Conservation (phyloP, 2,329 filamentous ascomycete species). For the Pseudogymnoascus sp. region DNA sequence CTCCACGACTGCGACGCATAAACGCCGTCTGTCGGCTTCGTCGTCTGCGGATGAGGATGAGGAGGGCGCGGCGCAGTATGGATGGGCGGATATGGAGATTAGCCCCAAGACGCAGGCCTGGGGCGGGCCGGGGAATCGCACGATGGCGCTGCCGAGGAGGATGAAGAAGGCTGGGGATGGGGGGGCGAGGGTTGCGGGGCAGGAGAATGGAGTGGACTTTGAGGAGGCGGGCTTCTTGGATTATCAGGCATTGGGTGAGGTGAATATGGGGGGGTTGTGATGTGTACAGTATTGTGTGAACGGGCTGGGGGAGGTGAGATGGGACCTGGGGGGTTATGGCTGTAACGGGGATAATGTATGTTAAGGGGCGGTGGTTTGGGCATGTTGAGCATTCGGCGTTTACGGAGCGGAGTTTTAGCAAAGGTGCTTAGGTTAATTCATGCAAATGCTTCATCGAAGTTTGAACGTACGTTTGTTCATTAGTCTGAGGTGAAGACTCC, state of each 20-base stretch:
- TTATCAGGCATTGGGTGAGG: slow-evolving; percentile 23
- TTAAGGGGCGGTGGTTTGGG: background rate
- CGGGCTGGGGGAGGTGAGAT: background rate
- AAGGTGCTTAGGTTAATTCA: background rate
- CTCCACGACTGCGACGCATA: background rate
- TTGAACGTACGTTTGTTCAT: too few species aligned
- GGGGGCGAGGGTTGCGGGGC: slow-evolving; percentile 24
- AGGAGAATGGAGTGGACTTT: slow-evolving; percentile 51
- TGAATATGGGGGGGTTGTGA: slow-evolving; percentile 25
- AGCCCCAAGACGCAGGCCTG: slow-evolving; percentile 19
- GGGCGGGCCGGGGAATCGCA: slow-evolving; percentile 30
- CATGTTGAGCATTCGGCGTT: background rate
- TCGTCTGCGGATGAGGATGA: slow-evolving; percentile 16
- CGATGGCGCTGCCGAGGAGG: slow-evolving; percentile 18
- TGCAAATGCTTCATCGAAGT: background rate
- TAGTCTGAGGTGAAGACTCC: too few species aligned
- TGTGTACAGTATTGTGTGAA: background rate
- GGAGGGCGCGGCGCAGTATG: background rate
- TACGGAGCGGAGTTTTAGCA: background rate
- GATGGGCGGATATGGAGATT: background rate
- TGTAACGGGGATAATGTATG: background rate
- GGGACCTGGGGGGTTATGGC: background rate
- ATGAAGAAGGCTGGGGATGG: slow-evolving; percentile 21
- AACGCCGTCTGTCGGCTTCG: background rate
- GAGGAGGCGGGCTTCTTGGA: slow-evolving; percentile 61